A percentile compares a stretch with the other conserved stretches of the same genome.
Evolutionary conservation across 148 eudicot species (phyloP).

Genomic region (Fagopyrum tataricum): DNA sequence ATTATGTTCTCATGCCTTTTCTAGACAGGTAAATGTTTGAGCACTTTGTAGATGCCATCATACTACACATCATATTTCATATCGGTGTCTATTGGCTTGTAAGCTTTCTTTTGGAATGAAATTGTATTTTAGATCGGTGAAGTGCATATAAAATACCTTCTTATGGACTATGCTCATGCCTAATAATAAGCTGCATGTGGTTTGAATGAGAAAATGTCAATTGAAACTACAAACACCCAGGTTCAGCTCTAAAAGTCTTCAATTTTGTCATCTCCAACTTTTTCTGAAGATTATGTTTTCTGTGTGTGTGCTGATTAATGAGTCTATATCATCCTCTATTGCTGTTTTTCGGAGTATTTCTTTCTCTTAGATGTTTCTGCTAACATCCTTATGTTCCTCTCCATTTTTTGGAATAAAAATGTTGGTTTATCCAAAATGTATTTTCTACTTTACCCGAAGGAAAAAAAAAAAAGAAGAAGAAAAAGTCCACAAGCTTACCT

Average conservation of each 20-base stretch:
- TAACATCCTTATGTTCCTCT: neutral
- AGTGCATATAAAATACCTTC: neutral
- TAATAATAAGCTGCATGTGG: too few species aligned
- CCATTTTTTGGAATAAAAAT: neutral
- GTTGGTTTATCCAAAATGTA: neutral
- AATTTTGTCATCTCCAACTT: too few species aligned
- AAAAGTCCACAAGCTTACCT: neutral
- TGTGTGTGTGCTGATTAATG: neutral
- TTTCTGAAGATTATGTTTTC: too few species aligned
- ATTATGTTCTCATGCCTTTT: constrained; percentile 91
- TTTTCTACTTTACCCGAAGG: neutral
- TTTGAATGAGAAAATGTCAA: too few species aligned
- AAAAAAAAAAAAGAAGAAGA: too few species aligned
- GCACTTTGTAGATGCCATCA: neutral
- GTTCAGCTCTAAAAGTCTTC: neutral
- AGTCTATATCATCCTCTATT: neutral
- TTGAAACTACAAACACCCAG: neutral
- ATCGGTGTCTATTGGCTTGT: neutral
- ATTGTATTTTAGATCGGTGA: neutral
- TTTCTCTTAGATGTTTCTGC: neutral
- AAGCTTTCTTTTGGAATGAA: neutral
- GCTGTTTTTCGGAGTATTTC: neutral
- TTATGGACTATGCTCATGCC: too few species aligned
- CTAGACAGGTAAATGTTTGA: constrained; percentile 69
- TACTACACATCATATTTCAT: neutral